phyloP scores from a whole-genome alignment of 768 basidiomycete species.

The Amanita brunnescens region DNA sequence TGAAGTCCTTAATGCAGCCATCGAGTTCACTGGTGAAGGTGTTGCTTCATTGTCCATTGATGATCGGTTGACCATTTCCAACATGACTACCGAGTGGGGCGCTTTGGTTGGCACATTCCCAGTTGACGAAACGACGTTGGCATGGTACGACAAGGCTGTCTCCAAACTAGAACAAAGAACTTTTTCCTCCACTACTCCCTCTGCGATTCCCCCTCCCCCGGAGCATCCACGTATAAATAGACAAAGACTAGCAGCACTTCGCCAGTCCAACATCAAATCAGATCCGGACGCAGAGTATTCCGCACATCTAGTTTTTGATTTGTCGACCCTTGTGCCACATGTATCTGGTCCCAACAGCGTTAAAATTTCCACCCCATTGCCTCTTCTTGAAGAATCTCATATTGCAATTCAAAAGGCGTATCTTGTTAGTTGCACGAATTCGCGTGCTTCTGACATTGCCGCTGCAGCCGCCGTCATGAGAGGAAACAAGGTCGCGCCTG shows the following conservation, averaged over 20 bases:
- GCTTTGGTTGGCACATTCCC: constrained; percentile 95
- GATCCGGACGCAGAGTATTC: constrained; percentile 78
- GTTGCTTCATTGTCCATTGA: constrained; percentile 72
- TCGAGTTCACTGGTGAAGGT: constrained; percentile 94
- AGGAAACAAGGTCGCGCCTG: constrained; percentile 71
- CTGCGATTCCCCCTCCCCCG: constrained; percentile 59
- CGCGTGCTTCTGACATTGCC: constrained; percentile 89
- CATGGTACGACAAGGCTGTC: constrained; percentile 79
- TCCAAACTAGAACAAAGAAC: constrained; percentile 68
- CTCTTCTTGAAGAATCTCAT: constrained; percentile 60
- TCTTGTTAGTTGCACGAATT: constrained; percentile 97
- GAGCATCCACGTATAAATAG: constrained; percentile 84
- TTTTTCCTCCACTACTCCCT: constrained; percentile 46
- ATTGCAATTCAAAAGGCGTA: constrained; percentile 95
- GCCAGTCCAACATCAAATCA: constrained; percentile 44
- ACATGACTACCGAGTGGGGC: constrained; percentile 99
- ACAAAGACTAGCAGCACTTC: constrained; percentile 57
- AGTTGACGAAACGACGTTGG: constrained; percentile 68
- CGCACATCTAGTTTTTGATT: constrained; percentile 83
- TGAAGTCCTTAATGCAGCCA: constrained; percentile 92
- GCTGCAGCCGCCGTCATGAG: constrained; percentile 87
- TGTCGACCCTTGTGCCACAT: constrained; percentile 90
- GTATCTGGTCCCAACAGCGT: constrained; percentile 98
- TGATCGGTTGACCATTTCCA: constrained; percentile 93
- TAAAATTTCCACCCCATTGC: constrained; percentile 91